phyloP scores from a whole-genome alignment of 2,329 filamentous ascomycete genomes.

The Beauveria rudraprayagi region DNA sequence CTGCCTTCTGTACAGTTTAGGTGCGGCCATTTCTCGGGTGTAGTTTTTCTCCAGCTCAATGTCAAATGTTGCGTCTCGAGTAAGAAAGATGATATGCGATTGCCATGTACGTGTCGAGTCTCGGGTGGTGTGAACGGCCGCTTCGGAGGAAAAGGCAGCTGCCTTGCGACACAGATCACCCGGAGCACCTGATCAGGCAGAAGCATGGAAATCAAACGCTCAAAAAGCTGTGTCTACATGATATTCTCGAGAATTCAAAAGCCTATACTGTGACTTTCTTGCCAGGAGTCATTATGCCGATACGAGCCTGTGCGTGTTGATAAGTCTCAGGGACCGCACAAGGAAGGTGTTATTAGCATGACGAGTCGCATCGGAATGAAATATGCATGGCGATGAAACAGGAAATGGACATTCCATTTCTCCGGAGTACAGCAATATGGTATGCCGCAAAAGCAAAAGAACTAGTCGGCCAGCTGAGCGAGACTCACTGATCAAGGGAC shows the following conservation, averaged over 20 bases:
- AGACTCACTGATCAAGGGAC: neutral
- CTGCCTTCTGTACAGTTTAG: neutral
- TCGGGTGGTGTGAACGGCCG: neutral
- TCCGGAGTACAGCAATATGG: neutral
- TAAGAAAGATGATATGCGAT: neutral
- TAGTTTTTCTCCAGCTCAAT: neutral
- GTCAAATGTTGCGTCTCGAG: neutral
- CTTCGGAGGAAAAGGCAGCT: too few species aligned
- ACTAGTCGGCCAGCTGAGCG: neutral
- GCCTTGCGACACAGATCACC: too few species aligned
- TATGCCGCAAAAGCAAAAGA: neutral
- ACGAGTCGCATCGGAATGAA: neutral
- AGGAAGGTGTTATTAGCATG: neutral
- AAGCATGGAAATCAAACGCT: neutral
- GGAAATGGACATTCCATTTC: neutral
- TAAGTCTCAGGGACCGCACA: neutral
- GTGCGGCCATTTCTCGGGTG: too few species aligned
- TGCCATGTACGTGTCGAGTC: too few species aligned
- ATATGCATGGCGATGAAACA: neutral
- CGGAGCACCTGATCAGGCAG: neutral
- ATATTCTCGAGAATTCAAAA: neutral
- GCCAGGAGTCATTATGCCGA: too few species aligned
- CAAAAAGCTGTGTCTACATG: too few species aligned
- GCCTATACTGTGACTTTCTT: too few species aligned
- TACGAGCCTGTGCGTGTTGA: too few species aligned